These are phyloP conservation scores for Citeromyces hawaiiensis DNA, from an alignment of 1,139 yeast species.

Conservation along the genomic window DNA sequence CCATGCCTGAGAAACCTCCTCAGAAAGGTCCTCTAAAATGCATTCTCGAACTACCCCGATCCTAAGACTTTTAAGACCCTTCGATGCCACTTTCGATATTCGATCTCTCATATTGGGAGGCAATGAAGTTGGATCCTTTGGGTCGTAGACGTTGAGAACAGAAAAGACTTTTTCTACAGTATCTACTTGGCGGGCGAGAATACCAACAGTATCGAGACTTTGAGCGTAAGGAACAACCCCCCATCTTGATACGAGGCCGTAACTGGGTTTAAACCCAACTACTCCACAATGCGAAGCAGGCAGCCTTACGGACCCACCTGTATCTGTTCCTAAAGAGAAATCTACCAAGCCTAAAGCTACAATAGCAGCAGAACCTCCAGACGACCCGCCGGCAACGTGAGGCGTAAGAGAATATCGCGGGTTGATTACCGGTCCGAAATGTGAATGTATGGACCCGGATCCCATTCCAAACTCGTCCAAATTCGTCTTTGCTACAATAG, in stretches of 20 bases:
- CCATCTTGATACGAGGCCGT: constrained; percentile 83
- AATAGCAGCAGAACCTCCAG: constrained; percentile 94
- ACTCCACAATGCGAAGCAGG: constrained; percentile 86
- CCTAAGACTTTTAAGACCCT: constrained; percentile 18
- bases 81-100: no score
- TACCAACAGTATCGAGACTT: constrained; percentile 88
- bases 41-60: constrained; percentile 71
- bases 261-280: constrained; percentile 83
- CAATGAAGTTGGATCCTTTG: constrained; percentile 72
- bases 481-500: constrained; percentile 73
- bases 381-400: constrained; percentile 72
- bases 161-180: constrained; percentile 34
- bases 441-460: constrained; percentile 43
- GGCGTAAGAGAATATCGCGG: constrained; percentile 28
- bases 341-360: constrained; percentile 62
- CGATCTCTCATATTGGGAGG: constrained; percentile 21
- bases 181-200: constrained; percentile 38
- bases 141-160: constrained; percentile 47
- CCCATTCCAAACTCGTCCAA: constrained; percentile 99
- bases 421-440: constrained; percentile 54
- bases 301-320: constrained; percentile 90
- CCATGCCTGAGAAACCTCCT: constrained; percentile 34
- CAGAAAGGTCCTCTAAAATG: constrained; percentile 38
- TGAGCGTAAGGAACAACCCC: constrained; percentile 93
- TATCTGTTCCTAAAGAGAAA: constrained; percentile 81